Conservation (phyloP, 306 rosid species). For the Cucumis cinereus region DNA sequence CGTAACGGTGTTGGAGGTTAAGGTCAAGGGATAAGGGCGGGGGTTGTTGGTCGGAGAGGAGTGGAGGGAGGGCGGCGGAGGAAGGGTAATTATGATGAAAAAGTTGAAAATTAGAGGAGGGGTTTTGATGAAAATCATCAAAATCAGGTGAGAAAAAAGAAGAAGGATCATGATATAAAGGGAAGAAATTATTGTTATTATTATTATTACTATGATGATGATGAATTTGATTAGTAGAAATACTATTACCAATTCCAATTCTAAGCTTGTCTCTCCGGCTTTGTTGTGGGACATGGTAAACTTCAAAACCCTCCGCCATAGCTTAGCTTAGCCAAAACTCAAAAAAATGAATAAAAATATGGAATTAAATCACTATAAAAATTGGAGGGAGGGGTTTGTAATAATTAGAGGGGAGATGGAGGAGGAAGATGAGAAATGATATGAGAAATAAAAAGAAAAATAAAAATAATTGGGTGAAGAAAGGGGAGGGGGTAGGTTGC, state of each 20-base stretch:
- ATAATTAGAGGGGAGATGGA: not conserved
- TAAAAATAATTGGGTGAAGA: too few species aligned
- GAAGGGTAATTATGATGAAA: constrained; percentile 26
- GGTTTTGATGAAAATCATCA: constrained; percentile 4
- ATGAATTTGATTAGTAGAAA: not conserved
- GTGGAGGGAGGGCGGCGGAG: not conserved
- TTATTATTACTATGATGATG: not conserved
- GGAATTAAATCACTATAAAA: not conserved
- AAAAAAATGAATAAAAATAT: too few species aligned
- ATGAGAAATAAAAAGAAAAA: too few species aligned
- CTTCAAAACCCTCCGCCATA: constrained; percentile 71
- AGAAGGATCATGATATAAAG: constrained; percentile 37
- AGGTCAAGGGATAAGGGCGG: constrained; percentile 55
- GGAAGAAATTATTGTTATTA: constrained; percentile 13
- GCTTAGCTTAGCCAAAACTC: not conserved
- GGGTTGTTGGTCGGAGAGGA: constrained; percentile 20
- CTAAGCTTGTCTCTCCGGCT: constrained; percentile 78
- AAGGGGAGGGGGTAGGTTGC: not conserved
- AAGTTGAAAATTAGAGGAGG: not conserved
- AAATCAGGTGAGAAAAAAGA: constrained; percentile 39
- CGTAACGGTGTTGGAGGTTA: constrained; percentile 36
- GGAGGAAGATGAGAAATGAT: too few species aligned
- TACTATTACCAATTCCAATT: constrained; percentile 13
- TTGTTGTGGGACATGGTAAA: constrained; percentile 74
- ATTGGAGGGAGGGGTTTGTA: not conserved